These are phyloP conservation scores for Cutaneotrichosporon mucoides DNA, from an alignment of 1,284 basidiomycete species.

Conservation along the genomic window DNA sequence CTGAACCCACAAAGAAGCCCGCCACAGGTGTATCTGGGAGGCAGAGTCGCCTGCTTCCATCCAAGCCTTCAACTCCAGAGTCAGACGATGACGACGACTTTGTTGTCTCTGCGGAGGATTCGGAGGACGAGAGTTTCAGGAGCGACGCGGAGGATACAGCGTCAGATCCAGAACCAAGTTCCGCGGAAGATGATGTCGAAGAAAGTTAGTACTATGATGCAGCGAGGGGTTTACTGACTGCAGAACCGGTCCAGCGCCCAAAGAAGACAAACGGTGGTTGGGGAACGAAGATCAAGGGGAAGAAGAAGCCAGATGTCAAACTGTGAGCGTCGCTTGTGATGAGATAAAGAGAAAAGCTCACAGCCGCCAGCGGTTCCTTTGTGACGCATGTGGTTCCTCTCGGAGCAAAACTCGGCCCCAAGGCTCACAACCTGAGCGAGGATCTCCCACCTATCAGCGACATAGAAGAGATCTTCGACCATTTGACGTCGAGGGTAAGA, in stretches of 20 bases:
- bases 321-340: conserved; percentile 20
- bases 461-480: conserved; percentile 77
- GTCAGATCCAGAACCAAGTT: conserved; percentile 20
- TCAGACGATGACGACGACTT: neutral
- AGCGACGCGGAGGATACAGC: conserved; percentile 15
- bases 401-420: conserved; percentile 14
- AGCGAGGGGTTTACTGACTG: neutral
- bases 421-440: conserved; percentile 30
- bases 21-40: neutral
- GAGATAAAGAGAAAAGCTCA: neutral
- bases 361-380: conserved; percentile 21
- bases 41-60: conserved; percentile 1
- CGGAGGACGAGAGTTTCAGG: conserved; percentile 3
- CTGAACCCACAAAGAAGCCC: neutral
- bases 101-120: neutral
- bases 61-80: neutral
- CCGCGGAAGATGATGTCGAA: conserved; percentile 20
- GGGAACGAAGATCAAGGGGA: conserved; percentile 22
- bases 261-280: conserved; percentile 34
- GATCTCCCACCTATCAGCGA: conserved; percentile 71
- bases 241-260: neutral
- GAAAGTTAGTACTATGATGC: neutral
- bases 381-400: conserved; percentile 31
- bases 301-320: conserved; percentile 30
- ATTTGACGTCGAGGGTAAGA: conserved; percentile 55